phyloP scores from a whole-genome alignment of 148 eudicot genomes.

The Rhododendron vialii region DNA sequence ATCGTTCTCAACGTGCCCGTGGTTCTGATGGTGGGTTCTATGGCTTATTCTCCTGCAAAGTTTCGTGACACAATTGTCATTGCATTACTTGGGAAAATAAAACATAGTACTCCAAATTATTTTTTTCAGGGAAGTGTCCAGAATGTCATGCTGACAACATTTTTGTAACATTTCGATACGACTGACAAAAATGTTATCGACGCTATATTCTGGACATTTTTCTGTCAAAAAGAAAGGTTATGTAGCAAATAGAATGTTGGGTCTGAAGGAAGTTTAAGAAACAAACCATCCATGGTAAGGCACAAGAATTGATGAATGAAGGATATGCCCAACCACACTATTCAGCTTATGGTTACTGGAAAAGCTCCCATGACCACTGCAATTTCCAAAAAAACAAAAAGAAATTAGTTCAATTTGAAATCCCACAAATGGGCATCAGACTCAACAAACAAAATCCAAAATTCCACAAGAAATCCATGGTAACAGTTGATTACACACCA shows the following conservation, averaged over 20 bases:
- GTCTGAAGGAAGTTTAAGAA: background rate
- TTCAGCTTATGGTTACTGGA: conserved; percentile 37
- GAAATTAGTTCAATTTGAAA: background rate
- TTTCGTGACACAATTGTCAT: background rate
- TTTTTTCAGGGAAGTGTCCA: background rate
- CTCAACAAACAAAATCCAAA: background rate
- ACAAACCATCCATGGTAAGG: conserved; percentile 65
- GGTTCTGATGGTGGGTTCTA: conserved; percentile 59
- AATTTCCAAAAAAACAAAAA: background rate
- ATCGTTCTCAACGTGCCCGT: conserved; percentile 48
- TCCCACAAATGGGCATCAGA: background rate
- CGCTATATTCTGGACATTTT: background rate
- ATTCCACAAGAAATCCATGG: background rate
- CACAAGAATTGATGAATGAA: conserved; percentile 56
- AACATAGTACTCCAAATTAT: background rate
- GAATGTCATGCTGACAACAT: background rate
- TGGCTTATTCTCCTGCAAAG: conserved; percentile 54
- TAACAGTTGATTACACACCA: conserved; percentile 27
- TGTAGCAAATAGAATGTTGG: background rate
- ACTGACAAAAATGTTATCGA: background rate
- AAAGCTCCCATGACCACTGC: conserved; percentile 62
- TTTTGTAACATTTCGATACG: background rate
- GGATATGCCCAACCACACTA: conserved; percentile 51
- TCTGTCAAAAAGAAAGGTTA: background rate
- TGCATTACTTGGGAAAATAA: background rate